A percentile compares a stretch with the other conserved stretches of the same genome.
phyloP scores from a whole-genome alignment of 2,329 filamentous ascomycete species.

The Triangularia setosa region DNA sequence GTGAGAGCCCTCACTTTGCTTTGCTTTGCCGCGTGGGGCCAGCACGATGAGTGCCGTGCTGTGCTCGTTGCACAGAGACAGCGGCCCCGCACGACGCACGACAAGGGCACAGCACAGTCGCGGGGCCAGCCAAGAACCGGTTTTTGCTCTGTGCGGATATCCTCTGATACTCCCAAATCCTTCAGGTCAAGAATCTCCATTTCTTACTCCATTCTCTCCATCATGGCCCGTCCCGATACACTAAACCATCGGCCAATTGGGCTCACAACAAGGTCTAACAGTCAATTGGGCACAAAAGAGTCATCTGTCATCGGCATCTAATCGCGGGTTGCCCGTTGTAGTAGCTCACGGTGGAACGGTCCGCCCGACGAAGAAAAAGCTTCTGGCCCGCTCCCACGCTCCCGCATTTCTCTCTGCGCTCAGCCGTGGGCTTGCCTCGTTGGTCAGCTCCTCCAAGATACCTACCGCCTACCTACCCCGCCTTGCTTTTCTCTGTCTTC shows the following conservation, averaged over 20 bases:
- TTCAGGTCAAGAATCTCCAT: background rate
- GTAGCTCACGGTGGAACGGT: constrained; percentile 20
- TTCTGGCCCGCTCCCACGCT: background rate
- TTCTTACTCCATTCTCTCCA: background rate
- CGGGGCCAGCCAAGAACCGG: background rate
- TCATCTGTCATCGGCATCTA: constrained; percentile 17
- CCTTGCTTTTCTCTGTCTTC: background rate
- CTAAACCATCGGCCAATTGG: constrained; percentile 8
- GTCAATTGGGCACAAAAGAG: constrained; percentile 13
- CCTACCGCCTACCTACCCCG: constrained; percentile 10
- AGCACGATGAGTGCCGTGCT: constrained; percentile 3
- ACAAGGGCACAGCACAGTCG: background rate
- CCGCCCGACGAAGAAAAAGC: constrained; percentile 17
- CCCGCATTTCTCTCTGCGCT: background rate
- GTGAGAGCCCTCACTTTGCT: background rate
- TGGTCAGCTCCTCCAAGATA: background rate
- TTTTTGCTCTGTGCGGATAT: background rate
- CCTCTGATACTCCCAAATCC: background rate
- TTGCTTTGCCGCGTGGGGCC: background rate
- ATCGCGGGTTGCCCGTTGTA: constrained; percentile 10
- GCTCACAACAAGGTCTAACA: background rate
- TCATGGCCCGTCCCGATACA: constrained; percentile 4
- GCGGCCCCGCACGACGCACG: background rate
- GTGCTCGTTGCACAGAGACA: constrained; percentile 9
- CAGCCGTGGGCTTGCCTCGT: background rate